A percentile compares a stretch with the other conserved stretches of the same genome.
Evolutionary conservation across 2,329 filamentous ascomycete species (phyloP).

Genomic region (Penicillium nordicum): DNA sequence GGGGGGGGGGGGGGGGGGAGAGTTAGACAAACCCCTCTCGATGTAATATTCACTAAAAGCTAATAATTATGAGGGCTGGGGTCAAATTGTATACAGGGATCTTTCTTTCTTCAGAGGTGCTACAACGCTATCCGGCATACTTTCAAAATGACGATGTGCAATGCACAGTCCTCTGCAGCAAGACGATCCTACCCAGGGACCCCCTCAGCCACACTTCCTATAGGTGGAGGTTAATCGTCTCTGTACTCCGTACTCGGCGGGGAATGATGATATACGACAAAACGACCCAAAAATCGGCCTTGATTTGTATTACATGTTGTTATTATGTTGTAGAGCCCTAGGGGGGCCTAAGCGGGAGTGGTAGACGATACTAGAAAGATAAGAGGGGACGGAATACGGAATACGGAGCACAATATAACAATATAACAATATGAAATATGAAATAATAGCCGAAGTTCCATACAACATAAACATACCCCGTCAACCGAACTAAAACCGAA

Average conservation of each 20-base stretch:
- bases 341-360: not conserved
- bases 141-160: constrained; percentile 16
- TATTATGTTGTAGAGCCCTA: not conserved
- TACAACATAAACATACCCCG: no score
- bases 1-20: no score
- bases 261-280: not conserved
- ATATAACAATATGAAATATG: not conserved
- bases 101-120: constrained; percentile 5
- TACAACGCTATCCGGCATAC: constrained; percentile 7
- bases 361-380: not conserved
- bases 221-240: constrained; percentile 12
- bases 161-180: constrained; percentile 13
- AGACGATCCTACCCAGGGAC: constrained; percentile 5
- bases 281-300: constrained; percentile 7
- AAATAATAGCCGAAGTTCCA: not conserved
- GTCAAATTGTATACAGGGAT: constrained; percentile 3
- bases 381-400: not conserved
- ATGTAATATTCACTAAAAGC: not conserved
- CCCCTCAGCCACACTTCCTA: constrained; percentile 6
- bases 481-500: not conserved
- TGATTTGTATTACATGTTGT: not conserved
- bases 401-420: not conserved
- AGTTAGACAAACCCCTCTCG: not conserved
- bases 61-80: constrained; percentile 3
- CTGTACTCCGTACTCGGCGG: constrained; percentile 20